These are phyloP conservation scores for Sarocladiaceae sp. DNA, from an alignment of 2,329 filamentous ascomycete genomes.

Conservation along the genomic window DNA sequence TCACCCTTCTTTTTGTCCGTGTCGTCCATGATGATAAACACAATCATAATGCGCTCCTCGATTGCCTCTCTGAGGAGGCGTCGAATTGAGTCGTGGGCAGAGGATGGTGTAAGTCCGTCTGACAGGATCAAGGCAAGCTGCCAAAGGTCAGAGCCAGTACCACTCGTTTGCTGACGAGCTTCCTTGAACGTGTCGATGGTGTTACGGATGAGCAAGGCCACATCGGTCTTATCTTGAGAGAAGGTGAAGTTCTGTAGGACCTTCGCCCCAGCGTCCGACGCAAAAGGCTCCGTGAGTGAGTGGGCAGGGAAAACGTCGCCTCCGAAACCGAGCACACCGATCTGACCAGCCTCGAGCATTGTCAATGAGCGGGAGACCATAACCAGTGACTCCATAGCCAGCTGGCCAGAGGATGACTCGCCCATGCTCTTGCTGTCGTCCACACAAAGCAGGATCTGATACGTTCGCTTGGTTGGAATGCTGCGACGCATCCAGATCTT, in stretches of 20 bases:
- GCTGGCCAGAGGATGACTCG: conserved; percentile 66
- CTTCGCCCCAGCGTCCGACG: conserved; percentile 69
- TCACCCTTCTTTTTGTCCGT: conserved; percentile 40
- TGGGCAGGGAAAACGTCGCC: conserved; percentile 80
- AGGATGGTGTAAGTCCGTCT: conserved; percentile 82
- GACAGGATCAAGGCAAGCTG: conserved; percentile 91
- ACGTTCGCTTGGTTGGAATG: conserved; percentile 87
- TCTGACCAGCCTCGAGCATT: conserved; percentile 91
- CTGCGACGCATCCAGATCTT: conserved; percentile 99
- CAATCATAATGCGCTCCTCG: conserved; percentile 94
- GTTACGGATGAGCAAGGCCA: conserved; percentile 70
- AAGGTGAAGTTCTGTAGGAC: conserved; percentile 85
- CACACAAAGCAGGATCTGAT: conserved; percentile 96
- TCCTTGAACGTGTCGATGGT: conserved; percentile 79
- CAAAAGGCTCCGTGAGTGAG: conserved; percentile 77
- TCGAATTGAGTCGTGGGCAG: conserved; percentile 76
- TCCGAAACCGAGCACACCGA: conserved; percentile 90
- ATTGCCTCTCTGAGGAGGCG: conserved; percentile 80
- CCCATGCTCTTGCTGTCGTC: conserved; percentile 96
- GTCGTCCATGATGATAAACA: conserved; percentile 93
- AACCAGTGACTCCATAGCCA: conserved; percentile 92
- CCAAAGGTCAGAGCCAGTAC: conserved; percentile 70
- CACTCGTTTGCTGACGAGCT: conserved; percentile 59
- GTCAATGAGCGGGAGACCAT: conserved; percentile 82
- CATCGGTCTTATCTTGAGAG: conserved; percentile 79